Conservation (phyloP, 805 yeast species). For the Saturnispora halmiae region DNA sequence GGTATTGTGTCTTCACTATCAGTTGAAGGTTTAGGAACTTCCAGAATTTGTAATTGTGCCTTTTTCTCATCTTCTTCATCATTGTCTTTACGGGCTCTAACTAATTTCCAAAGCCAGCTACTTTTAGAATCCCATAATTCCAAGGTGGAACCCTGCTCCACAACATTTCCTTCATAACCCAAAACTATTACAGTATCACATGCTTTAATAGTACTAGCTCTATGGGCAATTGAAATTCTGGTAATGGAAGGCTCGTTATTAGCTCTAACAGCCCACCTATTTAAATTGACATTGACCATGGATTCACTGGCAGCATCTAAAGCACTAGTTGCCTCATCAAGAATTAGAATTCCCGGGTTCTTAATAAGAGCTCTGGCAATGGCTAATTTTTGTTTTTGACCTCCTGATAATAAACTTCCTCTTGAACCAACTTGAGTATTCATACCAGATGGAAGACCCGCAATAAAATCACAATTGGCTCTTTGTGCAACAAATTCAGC, state of each 20-base stretch:
- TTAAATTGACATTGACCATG: slow-evolving; percentile 67
- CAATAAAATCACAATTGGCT: slow-evolving; percentile 72
- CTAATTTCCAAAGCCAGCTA: slow-evolving; percentile 26
- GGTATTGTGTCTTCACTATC: slow-evolving; percentile 3
- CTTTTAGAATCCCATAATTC: slow-evolving; percentile 39
- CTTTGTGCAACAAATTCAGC: slow-evolving; percentile 54
- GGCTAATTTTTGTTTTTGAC: slow-evolving; percentile 70
- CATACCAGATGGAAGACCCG: slow-evolving; percentile 70
- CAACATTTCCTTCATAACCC: slow-evolving; percentile 68
- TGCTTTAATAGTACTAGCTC: slow-evolving; percentile 78
- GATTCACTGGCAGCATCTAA: slow-evolving; percentile 82
- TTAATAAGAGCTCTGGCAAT: slow-evolving; percentile 67
- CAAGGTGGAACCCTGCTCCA: slow-evolving; percentile 63
- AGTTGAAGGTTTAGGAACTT: slow-evolving; percentile 1
- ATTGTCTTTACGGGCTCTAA: slow-evolving; percentile 16
- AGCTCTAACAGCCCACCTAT: slow-evolving; percentile 36
- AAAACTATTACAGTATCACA: slow-evolving; percentile 76
- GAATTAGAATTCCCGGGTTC: slow-evolving; percentile 50
- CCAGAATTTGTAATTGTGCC: slow-evolving; percentile 9
- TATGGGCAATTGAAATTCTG: slow-evolving; percentile 82
- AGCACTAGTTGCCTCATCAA: slow-evolving; percentile 89
- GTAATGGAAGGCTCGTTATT: slow-evolving; percentile 49
- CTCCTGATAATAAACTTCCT: slow-evolving; percentile 57
- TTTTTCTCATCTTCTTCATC: slow-evolving; percentile 12
- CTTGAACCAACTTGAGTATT: slow-evolving; percentile 82